phyloP scores from a whole-genome alignment of 2,329 filamentous ascomycete species.

The Exophiala viscosa region DNA sequence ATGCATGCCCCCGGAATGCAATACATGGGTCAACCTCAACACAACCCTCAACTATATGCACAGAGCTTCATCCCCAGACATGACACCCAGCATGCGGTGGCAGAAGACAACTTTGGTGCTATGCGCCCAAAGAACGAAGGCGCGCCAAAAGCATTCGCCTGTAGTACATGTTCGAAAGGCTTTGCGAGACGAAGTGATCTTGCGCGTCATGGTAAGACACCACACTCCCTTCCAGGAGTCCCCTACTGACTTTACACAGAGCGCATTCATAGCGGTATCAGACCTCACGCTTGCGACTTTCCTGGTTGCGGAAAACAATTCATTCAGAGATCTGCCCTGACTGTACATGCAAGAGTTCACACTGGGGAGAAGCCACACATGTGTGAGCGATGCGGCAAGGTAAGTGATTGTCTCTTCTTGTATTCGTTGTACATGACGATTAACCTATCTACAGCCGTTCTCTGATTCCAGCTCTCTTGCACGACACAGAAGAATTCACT shows the following conservation, averaged over 20 bases:
- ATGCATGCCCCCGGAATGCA: constrained; percentile 50
- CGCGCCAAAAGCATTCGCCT: constrained; percentile 75
- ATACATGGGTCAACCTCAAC: constrained; percentile 54
- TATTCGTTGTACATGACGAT: constrained; percentile 24
- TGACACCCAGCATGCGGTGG: constrained; percentile 31
- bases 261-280: constrained; percentile 86
- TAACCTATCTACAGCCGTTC: constrained; percentile 64
- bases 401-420: constrained; percentile 42
- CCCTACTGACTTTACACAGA: constrained; percentile 52
- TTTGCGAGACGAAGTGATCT: constrained; percentile 94
- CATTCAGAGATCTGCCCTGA: constrained; percentile 92
- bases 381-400: constrained; percentile 95
- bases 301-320: constrained; percentile 91
- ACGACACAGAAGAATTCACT: constrained; percentile 89
- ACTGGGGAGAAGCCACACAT: constrained; percentile 98
- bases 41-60: constrained; percentile 50
- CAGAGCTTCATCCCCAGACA: constrained; percentile 36
- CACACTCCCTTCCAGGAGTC: constrained; percentile 3
- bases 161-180: constrained; percentile 82
- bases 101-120: constrained; percentile 41
- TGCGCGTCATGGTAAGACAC: constrained; percentile 77
- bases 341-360: constrained; percentile 91
- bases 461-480: constrained; percentile 94
- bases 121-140: constrained; percentile 43
- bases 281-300: constrained; percentile 89